These are phyloP conservation scores for Neofusicoccum umdonicola DNA, from an alignment of 2,329 filamentous ascomycete species.

Conservation along the genomic window DNA sequence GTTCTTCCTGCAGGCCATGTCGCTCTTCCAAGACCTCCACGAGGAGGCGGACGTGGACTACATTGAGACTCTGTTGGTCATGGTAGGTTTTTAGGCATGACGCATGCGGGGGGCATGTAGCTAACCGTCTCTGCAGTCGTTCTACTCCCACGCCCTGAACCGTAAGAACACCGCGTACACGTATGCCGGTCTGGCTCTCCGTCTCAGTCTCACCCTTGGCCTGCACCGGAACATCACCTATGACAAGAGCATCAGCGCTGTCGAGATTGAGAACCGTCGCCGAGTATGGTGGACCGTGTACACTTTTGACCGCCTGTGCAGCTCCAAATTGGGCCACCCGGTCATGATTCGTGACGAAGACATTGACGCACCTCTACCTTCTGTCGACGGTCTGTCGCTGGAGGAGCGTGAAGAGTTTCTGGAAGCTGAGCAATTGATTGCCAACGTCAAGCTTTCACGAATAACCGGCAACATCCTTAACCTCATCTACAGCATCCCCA, in stretches of 20 bases:
- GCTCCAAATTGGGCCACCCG: slow-evolving; percentile 49
- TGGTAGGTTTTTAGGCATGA: slow-evolving; percentile 14
- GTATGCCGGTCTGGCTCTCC: slow-evolving; percentile 21
- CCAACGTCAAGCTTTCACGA: slow-evolving; percentile 38
- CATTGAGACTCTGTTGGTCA: slow-evolving; percentile 23
- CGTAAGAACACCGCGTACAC: slow-evolving; percentile 23
- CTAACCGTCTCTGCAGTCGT: slow-evolving; percentile 18
- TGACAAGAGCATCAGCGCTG: slow-evolving; percentile 12
- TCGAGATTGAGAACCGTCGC: slow-evolving; percentile 21
- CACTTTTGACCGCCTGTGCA: slow-evolving; percentile 49
- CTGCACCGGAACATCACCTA: slow-evolving; percentile 21
- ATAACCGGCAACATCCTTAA: slow-evolving; percentile 38
- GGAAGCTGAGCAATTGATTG: slow-evolving; percentile 36
- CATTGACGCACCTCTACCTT: slow-evolving; percentile 42
- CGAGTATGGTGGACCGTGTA: slow-evolving; percentile 35
- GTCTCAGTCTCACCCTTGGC: slow-evolving; percentile 19
- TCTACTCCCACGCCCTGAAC: slow-evolving; percentile 24
- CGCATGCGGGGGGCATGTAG: neutral
- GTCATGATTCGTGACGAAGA: slow-evolving; percentile 50
- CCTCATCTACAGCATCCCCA: slow-evolving; percentile 25
- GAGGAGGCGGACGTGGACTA: slow-evolving; percentile 23
- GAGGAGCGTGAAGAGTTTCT: slow-evolving; percentile 38
- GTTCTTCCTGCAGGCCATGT: slow-evolving; percentile 21
- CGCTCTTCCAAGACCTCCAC: slow-evolving; percentile 20
- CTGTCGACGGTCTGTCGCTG: slow-evolving; percentile 29